A percentile compares a stretch with the other conserved stretches of the same genome.
Evolutionary conservation across 768 basidiomycete species (phyloP).

Genomic region (Suillus fuscotomentosus): DNA sequence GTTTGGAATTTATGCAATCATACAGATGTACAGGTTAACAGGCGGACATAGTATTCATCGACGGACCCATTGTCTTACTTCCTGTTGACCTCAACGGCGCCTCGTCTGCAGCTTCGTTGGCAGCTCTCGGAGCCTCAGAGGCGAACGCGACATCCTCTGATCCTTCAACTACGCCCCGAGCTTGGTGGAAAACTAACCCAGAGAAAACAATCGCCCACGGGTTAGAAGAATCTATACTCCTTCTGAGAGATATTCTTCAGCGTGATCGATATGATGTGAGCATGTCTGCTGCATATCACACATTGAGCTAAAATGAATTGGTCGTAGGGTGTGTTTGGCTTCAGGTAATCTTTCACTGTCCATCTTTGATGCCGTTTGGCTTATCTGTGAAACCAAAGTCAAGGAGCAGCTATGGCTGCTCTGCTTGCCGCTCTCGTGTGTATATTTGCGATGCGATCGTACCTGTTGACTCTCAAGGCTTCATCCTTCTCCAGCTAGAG

Average conservation of each 20-base stretch:
- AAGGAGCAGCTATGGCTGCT: constrained; percentile 77
- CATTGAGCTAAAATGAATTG: not conserved
- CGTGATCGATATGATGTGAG: constrained; percentile 66
- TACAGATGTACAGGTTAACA: constrained; percentile 2
- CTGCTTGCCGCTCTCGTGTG: constrained; percentile 68
- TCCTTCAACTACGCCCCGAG: constrained; percentile 56
- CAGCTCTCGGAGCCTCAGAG: constrained; percentile 41
- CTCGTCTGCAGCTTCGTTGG: constrained; percentile 23
- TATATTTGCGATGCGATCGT: constrained; percentile 8
- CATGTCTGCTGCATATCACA: not conserved
- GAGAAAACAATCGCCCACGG: constrained; percentile 53
- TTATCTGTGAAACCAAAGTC: constrained; percentile 40
- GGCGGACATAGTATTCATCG: constrained; percentile 58
- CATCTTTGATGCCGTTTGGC: not conserved
- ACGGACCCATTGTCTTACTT: constrained; percentile 65
- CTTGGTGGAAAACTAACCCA: constrained; percentile 66
- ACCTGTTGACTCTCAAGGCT: constrained; percentile 5
- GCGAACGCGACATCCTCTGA: constrained; percentile 35
- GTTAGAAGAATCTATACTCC: constrained; percentile 53
- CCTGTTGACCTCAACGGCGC: constrained; percentile 55
- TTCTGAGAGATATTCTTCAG: constrained; percentile 55
- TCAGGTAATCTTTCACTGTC: constrained; percentile 47
- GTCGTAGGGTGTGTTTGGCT: constrained; percentile 72
- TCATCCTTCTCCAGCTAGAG: constrained; percentile 43
- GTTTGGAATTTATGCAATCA: not conserved